phyloP scores from a whole-genome alignment of 2,329 filamentous ascomycete genomes.

The Phaeophleospora eucalypticola region DNA sequence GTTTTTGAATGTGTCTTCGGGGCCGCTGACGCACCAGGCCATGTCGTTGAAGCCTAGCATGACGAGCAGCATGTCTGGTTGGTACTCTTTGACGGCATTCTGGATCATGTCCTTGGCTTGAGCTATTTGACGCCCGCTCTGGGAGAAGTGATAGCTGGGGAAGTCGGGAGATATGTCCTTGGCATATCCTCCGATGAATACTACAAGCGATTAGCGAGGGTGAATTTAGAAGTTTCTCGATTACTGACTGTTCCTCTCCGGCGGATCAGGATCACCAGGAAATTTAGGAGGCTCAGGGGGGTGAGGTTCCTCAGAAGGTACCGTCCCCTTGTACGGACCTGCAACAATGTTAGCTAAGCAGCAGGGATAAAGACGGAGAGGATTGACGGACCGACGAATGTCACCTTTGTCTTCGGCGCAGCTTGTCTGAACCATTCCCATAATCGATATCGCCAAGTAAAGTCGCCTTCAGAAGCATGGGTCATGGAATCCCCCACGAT shows the following conservation, averaged over 20 bases:
- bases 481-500: constrained; percentile 25
- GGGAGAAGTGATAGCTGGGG: constrained; percentile 18
- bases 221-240: not conserved
- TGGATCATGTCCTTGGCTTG: constrained; percentile 30
- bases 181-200: constrained; percentile 31
- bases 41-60: constrained; percentile 28
- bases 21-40: constrained; percentile 21
- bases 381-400: constrained; percentile 35
- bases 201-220: not conserved
- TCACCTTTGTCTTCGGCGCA: constrained; percentile 27
- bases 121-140: constrained; percentile 32
- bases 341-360: not conserved
- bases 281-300: constrained; percentile 14
- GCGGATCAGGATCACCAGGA: constrained; percentile 8
- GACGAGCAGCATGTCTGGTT: constrained; percentile 31
- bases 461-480: constrained; percentile 36
- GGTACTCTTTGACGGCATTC: constrained; percentile 26
- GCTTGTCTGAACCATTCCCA: constrained; percentile 38
- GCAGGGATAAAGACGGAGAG: not conserved
- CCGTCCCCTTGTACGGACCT: constrained; percentile 14
- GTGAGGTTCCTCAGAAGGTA: constrained; percentile 34
- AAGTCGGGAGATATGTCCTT: constrained; percentile 26
- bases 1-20: constrained; percentile 18
- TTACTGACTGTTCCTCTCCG: constrained; percentile 6
- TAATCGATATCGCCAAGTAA: constrained; percentile 43